Conservation (phyloP, 1,139 yeast species). For the Geotrichum carabidarum region DNA sequence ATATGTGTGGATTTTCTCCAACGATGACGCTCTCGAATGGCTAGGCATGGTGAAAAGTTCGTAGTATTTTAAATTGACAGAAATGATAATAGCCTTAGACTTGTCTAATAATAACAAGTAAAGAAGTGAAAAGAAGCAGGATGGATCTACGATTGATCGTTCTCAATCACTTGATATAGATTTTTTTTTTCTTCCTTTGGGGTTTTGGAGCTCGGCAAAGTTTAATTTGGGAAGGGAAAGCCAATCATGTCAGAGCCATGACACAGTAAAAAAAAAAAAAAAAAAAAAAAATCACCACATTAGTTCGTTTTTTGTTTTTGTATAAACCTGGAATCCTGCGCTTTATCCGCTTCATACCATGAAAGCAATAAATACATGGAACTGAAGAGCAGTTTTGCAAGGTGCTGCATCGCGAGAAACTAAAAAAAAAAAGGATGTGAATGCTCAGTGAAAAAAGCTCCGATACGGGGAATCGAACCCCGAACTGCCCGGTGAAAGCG, state of each 20-base stretch:
- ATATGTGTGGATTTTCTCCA: constrained; percentile 48
- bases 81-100: not conserved
- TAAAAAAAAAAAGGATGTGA: not conserved
- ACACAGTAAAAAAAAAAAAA: no score
- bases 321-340: no score
- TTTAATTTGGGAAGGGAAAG: not conserved
- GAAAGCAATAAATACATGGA: no score
- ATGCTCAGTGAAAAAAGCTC: constrained; percentile 34
- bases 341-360: no score
- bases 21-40: constrained; percentile 8
- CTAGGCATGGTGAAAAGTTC: not conserved
- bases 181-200: not conserved
- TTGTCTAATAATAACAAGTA: not conserved
- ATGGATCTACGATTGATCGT: not conserved
- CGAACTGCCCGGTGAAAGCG: constrained; percentile 79
- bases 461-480: constrained; percentile 83
- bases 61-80: not conserved
- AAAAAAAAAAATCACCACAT: no score
- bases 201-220: not conserved
- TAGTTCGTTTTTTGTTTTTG: no score
- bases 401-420: not conserved
- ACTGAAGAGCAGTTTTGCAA: no score
- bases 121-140: not conserved
- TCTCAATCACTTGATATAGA: no score
- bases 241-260: not conserved